These are phyloP conservation scores for Cryptosporidium xiaoi DNA, from an alignment of 169 alveolate species.

Conservation along the genomic window DNA sequence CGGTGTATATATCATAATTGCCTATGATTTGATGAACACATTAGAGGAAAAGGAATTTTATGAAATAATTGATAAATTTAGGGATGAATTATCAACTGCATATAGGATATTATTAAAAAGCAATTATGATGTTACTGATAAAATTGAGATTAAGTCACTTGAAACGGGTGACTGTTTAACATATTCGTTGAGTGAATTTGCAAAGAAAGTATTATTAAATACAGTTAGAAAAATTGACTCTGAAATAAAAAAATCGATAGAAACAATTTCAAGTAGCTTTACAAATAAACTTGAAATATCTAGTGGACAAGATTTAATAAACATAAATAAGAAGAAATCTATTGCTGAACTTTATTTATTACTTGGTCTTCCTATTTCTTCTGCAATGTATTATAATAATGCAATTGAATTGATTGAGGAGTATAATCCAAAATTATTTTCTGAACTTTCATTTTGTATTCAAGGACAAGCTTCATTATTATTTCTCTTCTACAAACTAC, in stretches of 20 bases:
- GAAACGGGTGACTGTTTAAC: no score
- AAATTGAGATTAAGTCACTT: no score
- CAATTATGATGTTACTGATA: no score
- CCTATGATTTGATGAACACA: no score
- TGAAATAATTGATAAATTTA: no score
- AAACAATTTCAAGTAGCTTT: not conserved
- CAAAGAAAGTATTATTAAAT: constrained; percentile 11
- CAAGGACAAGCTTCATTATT: constrained; percentile 45
- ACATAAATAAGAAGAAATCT: not conserved
- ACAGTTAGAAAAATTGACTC: constrained; percentile 7
- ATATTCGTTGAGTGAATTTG: not conserved
- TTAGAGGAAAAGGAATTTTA: no score
- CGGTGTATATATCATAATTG: no score
- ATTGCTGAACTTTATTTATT: constrained; percentile 27
- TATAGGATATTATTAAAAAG: no score
- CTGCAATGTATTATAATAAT: constrained; percentile 42
- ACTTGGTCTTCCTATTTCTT: constrained; percentile 33
- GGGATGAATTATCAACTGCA: no score
- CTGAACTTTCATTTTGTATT: constrained; percentile 15
- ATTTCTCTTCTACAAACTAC: constrained; percentile 8
- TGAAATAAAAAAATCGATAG: constrained; percentile 1
- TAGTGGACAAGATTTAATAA: not conserved
- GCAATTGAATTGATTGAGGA: constrained; percentile 16
- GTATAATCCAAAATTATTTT: not conserved
- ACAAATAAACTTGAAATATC: not conserved